Evolutionary conservation across 179 eudicot genomes (phyloP), one percentile per base, ranked within the genome.

Genomic region (Sideroxylon spinosum): DNA sequence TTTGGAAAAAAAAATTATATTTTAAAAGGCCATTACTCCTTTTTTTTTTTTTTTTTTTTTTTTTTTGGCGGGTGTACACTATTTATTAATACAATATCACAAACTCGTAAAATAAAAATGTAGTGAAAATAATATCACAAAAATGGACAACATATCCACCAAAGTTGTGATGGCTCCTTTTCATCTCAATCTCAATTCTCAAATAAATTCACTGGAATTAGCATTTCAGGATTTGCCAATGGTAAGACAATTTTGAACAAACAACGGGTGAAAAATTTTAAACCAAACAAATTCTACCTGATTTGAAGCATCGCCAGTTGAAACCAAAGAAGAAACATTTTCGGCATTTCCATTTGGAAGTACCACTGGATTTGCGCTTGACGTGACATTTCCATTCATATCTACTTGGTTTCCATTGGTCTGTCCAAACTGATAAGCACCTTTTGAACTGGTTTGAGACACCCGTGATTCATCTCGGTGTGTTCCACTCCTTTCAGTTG

Each of bases 331-430:
- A 62, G 86, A 82, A 77, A 81, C 78, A 75, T 79, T 89, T 70
- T 90, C 98, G 9, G 84, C 62, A 80, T 89, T 88, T 71, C 92
- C 97, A 83, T 88, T 89, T 62, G 84, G 80, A 79, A 85, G 83
- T 76, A 78, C 82, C 57, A 80, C 90, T 55, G 93, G 75, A 78
- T 75, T 83, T 46, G 76, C 89, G 82, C 23, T 81, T 70, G 85
- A 70, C 20, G 79, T 69, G 57, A 78, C 79, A 74, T 81, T 84
- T 63, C 89, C 97, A 86, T 86, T 89, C 57, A 84, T 86, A 61
- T 94, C 92, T 68, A 78, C 69, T 53, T 84, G 89, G 85, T 81
- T 88, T 68, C 90, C 94, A 86, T 75, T 82, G 68, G 81, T 86
- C 74, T 87, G 87, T 44, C 68, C 93, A 78, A 84, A 78, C 22